Base-by-base conservation (phyloP, 345 rosid species). In the Acer yangbiense region DNA sequence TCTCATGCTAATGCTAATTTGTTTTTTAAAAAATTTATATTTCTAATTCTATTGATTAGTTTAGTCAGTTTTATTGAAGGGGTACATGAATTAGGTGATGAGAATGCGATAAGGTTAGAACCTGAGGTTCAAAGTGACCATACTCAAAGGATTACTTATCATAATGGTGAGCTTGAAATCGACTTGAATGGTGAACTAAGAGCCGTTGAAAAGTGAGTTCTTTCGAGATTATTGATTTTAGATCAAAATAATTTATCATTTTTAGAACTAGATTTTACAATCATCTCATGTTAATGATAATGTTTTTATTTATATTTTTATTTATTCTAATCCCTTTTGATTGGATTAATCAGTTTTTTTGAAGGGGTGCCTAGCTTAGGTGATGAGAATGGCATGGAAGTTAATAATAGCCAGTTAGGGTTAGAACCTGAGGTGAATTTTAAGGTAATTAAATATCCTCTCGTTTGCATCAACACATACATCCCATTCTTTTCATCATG, bases 381-480 rank as follows among this genome's bases (percentile, higher is more conserved):
- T 68, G 80, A 66, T 52, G 72, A 75, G 44, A 74, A 25, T 46
- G 69, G 27, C 12, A 72, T 48, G 78, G 32, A 69, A 44, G 41
- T 4, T 12, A 35, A 35, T 10, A 46, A 20, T 41, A 7, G 9
- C 9, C 44, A 41, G 9, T 41, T 75, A 67, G 82, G 83, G 77
- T 80, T 80, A 50, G 65, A 58, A 58, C 55, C 17, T 39, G 68
- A 74, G 1, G 17, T 43, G 1, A 50, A 74, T 75, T 21, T 65
- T 7, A 62, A 60, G 77, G 81, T 83, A 83, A 32, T 32, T 32
- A 32, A 52, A 52, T 52, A 14, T 52, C 16, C 57, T 52, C n/a
- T 52, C 57, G 16, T 52, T 52, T 52, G 57, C 57, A 16, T 52
- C 57, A 14, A 52, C n/a, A 52, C n/a, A 52, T 0, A 52, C 57